Base-by-base conservation (phyloP, 2,329 filamentous ascomycete genomes). In the Colletotrichum cereale region DNA sequence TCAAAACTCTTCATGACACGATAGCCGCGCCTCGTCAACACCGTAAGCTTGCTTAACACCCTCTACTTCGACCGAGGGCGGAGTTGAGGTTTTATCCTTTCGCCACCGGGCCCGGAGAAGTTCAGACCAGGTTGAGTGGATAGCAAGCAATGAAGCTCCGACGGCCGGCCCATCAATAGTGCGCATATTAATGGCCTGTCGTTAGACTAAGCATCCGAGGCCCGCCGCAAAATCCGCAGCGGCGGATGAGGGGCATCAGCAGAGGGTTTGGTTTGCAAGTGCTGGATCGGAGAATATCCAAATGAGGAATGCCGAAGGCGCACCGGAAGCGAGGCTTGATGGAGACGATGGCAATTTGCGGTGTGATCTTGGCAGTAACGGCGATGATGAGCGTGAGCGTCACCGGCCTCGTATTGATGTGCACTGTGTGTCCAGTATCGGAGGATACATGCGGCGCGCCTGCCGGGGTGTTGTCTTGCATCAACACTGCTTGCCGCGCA, bases 161-260 rank as follows among this genome's bases (percentile, higher is more conserved):
- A 47, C 52, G 24, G 36, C 29, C 40, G 58, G 36, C 42, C 40
- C 60, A 42, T 64, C 50, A 24, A 55, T 48, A 50, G 48, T 40
- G 36, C 48, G 24, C 50, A 63, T 48, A 18, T 36, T 50, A 7
- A 42, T 10, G 52, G 34, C 26, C 61, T 29, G 52, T 58, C 42
- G 62, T 56, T 26, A 44, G 44, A 53, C 66, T 69, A 69, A 65
- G 44, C 42, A 42, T 56, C 53, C 42, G 60, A 61, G 66, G 18
- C 61, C 52, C 31, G 31, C 34, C 52, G 34, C 12, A 31, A 31
- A 52, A n/a, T 50, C 60, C 26, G 29, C 40, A 18, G 58, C n/a
- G 40, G 52, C 34, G 47, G 44, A 44, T 26, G n/a, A 55, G 38
- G 38, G 44, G 29, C 67, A 61, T 65, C 62, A 55, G 55, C 36